Percentiles rank a stretch among this genome's conserved stretches.
Evolutionary conservation across 1,139 yeast genomes (phyloP).

Genomic region (Taphrina betulina): DNA sequence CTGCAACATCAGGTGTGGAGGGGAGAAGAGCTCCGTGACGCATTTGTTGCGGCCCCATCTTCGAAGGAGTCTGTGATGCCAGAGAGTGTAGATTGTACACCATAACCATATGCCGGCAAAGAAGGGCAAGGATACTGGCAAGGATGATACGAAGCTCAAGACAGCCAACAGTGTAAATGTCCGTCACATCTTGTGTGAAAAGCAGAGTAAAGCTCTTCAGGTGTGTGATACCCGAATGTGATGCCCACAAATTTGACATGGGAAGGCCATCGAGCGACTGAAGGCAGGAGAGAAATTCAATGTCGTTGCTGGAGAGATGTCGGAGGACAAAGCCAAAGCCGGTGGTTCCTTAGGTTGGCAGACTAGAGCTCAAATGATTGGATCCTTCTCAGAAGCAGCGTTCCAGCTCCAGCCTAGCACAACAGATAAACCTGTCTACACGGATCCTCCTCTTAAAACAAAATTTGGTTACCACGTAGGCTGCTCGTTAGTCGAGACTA

Average conservation of each 20-base stretch:
- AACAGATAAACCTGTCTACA: slow-evolving; percentile 38
- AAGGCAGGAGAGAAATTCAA: slow-evolving; percentile 38
- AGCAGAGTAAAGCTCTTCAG: slow-evolving; percentile 37
- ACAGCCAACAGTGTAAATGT: slow-evolving; percentile 26
- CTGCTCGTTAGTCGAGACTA: too few species aligned
- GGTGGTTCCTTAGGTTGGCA: slow-evolving; percentile 39
- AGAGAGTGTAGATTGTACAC: too few species aligned
- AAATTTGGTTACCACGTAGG: slow-evolving; percentile 39
- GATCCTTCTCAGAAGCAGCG: slow-evolving; percentile 39
- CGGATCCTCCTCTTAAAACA: slow-evolving; percentile 37
- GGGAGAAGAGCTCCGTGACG: too few species aligned
- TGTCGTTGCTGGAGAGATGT: slow-evolving; percentile 37
- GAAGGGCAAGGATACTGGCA: neutral
- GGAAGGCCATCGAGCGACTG: slow-evolving; percentile 38
- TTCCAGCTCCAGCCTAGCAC: slow-evolving; percentile 38
- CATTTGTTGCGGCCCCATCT: too few species aligned
- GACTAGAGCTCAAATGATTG: slow-evolving; percentile 37
- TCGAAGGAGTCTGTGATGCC: too few species aligned
- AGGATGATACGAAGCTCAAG: slow-evolving; percentile 18
- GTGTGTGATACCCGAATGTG: too few species aligned
- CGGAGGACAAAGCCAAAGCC: slow-evolving; percentile 39
- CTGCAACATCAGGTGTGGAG: too few species aligned
- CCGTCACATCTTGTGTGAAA: slow-evolving; percentile 39
- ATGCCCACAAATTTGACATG: too few species aligned
- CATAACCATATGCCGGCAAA: slow-evolving; percentile 14